Evolutionary conservation across 306 rosid species (phyloP).

Genomic region (Hippophae rhamnoides): DNA sequence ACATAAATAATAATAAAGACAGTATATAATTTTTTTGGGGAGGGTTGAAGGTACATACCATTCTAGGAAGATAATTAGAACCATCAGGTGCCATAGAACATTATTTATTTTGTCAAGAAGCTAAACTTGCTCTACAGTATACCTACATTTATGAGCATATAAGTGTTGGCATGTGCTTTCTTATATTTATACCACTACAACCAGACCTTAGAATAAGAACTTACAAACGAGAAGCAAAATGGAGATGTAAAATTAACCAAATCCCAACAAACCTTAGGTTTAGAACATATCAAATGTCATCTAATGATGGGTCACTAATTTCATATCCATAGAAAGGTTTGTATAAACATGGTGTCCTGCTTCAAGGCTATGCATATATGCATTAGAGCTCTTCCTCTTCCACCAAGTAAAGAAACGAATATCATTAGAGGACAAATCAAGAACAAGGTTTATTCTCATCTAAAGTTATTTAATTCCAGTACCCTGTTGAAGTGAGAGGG

Average conservation of each 20-base stretch:
- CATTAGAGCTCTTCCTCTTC: conserved; percentile 73
- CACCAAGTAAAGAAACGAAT: not conserved
- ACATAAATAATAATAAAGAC: no score
- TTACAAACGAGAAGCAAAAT: not conserved
- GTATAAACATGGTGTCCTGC: conserved; percentile 94
- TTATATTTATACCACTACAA: not conserved
- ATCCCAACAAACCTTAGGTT: conserved; percentile 67
- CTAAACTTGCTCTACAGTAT: no score
- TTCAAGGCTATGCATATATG: conserved; percentile 96
- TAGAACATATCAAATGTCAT: conserved; percentile 87
- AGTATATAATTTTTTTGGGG: no score
- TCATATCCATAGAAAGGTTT: conserved; percentile 91
- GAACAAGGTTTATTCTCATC: not conserved
- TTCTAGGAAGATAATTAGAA: no score
- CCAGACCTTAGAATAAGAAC: not conserved
- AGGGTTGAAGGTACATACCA: not conserved
- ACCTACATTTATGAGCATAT: not conserved
- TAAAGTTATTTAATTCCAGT: conserved; percentile 1
- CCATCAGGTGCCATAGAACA: conserved; percentile 29
- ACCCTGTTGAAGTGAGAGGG: conserved; percentile 83
- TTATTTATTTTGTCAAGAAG: conserved; percentile 24
- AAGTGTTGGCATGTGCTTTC: not conserved
- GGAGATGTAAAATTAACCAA: conserved; percentile 7
- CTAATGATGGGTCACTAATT: conserved; percentile 91
- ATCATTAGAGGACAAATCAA: not conserved